Evolutionary conservation across 1,284 basidiomycete genomes (phyloP).

Genomic region (Calocybe gambosa): DNA sequence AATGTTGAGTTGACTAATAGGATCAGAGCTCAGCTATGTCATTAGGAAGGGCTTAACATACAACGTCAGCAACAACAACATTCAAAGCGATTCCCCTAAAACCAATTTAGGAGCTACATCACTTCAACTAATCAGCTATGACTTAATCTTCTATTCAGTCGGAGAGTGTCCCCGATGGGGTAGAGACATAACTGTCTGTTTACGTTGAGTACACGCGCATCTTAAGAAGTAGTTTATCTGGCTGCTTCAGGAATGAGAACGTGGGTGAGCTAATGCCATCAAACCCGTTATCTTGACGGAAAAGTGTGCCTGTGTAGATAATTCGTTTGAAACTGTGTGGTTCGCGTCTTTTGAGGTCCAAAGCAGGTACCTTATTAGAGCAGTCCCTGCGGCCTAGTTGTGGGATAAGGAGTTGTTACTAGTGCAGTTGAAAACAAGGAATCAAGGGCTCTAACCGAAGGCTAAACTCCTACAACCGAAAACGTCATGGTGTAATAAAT

Average conservation of each 20-base stretch:
- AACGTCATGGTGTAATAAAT: too few relatives aligned
- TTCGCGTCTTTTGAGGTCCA: slow-evolving; percentile 11
- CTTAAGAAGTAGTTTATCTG: background rate
- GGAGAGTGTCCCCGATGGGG: slow-evolving; percentile 16
- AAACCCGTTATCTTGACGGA: slow-evolving; percentile 6
- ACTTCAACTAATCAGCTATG: slow-evolving; percentile 25
- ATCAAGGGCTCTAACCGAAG: background rate
- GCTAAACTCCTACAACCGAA: background rate
- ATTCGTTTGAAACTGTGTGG: slow-evolving; percentile 6
- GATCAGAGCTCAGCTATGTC: slow-evolving; percentile 57
- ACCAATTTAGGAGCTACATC: background rate
- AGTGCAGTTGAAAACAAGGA: too few relatives aligned
- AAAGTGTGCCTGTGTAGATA: slow-evolving; percentile 5
- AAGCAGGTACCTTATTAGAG: slow-evolving; percentile 10
- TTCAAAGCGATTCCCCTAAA: slow-evolving; percentile 43
- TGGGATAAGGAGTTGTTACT: too few relatives aligned
- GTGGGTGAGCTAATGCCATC: slow-evolving; percentile 7
- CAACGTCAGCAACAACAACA: slow-evolving; percentile 52
- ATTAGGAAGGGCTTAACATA: slow-evolving; percentile 45
- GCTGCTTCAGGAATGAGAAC: slow-evolving; percentile 11
- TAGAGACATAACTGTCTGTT: slow-evolving; percentile 16
- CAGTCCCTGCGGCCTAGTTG: slow-evolving; percentile 7
- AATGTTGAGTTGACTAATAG: slow-evolving; percentile 20
- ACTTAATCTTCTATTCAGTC: slow-evolving; percentile 38
- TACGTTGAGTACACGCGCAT: background rate